Conservation (phyloP, 768 basidiomycete species). For the Leccinum incarnatum region DNA sequence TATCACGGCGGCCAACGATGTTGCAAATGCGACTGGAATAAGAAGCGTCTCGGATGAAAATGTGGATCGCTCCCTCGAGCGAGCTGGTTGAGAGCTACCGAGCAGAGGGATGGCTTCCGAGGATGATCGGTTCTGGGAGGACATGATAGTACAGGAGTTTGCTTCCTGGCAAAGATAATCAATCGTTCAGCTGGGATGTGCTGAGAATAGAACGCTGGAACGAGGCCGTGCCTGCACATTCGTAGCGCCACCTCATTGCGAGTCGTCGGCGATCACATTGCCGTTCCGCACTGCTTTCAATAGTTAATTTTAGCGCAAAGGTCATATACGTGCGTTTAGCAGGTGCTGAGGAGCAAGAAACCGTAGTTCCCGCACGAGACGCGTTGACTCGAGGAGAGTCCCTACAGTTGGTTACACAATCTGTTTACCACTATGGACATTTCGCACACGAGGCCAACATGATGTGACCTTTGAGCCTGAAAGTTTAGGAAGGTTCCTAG, state of each 20-base stretch:
- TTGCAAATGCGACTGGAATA: conserved; percentile 26
- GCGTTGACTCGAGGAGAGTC: too few relatives aligned
- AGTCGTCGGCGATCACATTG: not conserved
- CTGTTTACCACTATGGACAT: not conserved
- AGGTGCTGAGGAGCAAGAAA: not conserved
- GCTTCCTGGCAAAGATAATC: not conserved
- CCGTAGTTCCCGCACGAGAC: not conserved
- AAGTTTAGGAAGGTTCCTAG: not conserved
- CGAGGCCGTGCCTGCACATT: not conserved
- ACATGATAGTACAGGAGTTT: conserved; percentile 9
- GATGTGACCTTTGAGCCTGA: not conserved
- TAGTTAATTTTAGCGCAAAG: not conserved
- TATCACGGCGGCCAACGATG: conserved; percentile 19
- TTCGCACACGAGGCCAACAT: too few relatives aligned
- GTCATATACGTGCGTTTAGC: not conserved
- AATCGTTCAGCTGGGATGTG: not conserved
- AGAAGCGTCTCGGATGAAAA: conserved; percentile 21
- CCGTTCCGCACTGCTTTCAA: not conserved
- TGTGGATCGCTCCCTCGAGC: not conserved
- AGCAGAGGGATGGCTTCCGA: conserved; percentile 13
- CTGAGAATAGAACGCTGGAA: not conserved
- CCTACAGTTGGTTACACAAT: not conserved
- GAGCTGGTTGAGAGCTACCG: not conserved
- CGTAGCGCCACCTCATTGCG: not conserved
- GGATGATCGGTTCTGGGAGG: conserved; percentile 1